phyloP scores from a whole-genome alignment of 1,139 yeast species.

The Blastobotrys proliferans region DNA sequence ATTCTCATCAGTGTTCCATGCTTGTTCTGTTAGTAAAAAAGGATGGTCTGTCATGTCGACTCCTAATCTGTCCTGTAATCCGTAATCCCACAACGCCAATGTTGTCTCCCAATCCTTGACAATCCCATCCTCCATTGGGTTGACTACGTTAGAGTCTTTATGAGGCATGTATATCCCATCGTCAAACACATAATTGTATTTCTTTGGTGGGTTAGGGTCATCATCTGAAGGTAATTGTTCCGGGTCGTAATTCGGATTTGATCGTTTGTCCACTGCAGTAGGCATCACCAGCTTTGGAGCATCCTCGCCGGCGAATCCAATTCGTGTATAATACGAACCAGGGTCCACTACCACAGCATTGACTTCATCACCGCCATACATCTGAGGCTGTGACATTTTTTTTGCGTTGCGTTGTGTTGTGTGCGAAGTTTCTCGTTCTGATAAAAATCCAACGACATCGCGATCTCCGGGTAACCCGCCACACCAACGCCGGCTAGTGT shows the following conservation, averaged over 20 bases:
- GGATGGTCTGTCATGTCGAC: constrained; percentile 69
- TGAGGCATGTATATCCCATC: constrained; percentile 31
- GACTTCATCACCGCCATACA: constrained; percentile 77
- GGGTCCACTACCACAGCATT: constrained; percentile 90
- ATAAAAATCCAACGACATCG: neutral
- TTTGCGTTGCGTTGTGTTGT: neutral
- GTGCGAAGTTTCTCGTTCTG: neutral
- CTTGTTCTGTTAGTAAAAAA: constrained; percentile 73
- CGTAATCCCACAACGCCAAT: constrained; percentile 36
- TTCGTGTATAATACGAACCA: constrained; percentile 76
- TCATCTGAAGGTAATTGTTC: constrained; percentile 17
- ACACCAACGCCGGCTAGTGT: too few relatives aligned
- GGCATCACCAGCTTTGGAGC: constrained; percentile 75
- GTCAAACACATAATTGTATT: constrained; percentile 30
- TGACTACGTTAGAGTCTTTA: constrained; percentile 32
- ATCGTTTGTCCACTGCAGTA: constrained; percentile 40
- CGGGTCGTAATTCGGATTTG: constrained; percentile 21
- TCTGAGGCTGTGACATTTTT: constrained; percentile 21
- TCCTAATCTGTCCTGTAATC: constrained; percentile 40
- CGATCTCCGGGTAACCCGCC: constrained; percentile 2
- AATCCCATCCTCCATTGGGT: constrained; percentile 38
- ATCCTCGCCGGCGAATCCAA: constrained; percentile 95
- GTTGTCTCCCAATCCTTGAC: constrained; percentile 45
- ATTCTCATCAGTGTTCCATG: constrained; percentile 73
- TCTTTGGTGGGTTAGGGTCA: neutral